Base-by-base conservation (phyloP, 306 rosid species). In the Glycine tomentella region DNA sequence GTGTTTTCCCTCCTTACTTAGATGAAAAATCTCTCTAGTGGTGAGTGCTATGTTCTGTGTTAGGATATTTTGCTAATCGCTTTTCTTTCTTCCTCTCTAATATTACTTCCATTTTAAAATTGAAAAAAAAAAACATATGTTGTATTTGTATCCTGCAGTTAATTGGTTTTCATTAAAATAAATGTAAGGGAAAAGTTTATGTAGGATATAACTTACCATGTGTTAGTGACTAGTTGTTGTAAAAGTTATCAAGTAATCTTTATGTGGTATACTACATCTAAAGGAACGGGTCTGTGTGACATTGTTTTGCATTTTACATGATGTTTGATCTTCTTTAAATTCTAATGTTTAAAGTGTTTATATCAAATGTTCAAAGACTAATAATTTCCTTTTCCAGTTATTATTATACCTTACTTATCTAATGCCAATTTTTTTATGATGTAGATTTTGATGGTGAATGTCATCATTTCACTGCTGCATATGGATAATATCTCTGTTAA, bases 381-480 rank as follows among this genome's bases (percentile, higher is more conserved):
- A 66, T 53, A 36, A 46, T 15, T 82, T 63, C 59, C 49, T 80
- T 36, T 82, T 70, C 36, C 13, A 14, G 58, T 80, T 78, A 7
- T 72, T 66, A 9, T 46, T 48, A 71, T 69, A 20, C 45, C 42
- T 10, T 78, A 71, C 81, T 70, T 57, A 69, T 63, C 53, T 55
- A 52, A 58, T n/a, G 20, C 50, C 16, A n/a, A 34, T 6, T 80
- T 66, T 87, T 70, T 40, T 13, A 81, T 83, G 55, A 49, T 82
- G 87, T 87, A 95, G 99, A 88, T 95, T 75, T 90, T 91, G 85
- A 89, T 93, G 96, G 97, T 90, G 86, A 93, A 90, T 84, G 83
- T 88, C 75, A 81, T 89, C 75, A 86, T 95, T 74, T 95, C 99
- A 31, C 90, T 91, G 70, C 81, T 95, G 86, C 98, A 91, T 86